phyloP scores from a whole-genome alignment of 2,329 filamentous ascomycete species.

The Neobulgaria alba region DNA sequence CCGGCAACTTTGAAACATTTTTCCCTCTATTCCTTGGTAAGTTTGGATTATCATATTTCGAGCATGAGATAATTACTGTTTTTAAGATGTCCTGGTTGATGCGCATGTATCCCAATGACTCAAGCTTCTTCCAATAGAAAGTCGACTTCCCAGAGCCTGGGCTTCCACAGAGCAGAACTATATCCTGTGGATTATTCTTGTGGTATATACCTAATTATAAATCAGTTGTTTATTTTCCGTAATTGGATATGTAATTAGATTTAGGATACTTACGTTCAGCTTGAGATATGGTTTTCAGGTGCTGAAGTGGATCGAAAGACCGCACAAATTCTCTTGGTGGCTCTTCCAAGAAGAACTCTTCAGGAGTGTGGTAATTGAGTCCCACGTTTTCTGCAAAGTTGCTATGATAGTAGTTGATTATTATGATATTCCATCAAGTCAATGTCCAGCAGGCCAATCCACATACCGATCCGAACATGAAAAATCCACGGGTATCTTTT shows the following conservation, averaged over 20 bases:
- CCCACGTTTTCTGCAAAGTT: conserved; percentile 83
- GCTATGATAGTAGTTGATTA: too few species aligned
- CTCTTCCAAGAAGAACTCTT: conserved; percentile 79
- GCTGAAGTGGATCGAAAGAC: conserved; percentile 60
- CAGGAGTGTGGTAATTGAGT: conserved; percentile 74
- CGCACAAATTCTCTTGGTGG: conserved; percentile 55
- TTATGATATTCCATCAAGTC: too few species aligned
- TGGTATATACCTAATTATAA: conserved; percentile 24
- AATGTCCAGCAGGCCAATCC: too few species aligned
- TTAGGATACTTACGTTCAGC: conserved; percentile 13
- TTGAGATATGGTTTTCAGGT: conserved; percentile 33
- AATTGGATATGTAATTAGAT: neutral
- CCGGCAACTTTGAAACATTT: conserved; percentile 66
- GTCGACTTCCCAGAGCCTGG: conserved; percentile 89
- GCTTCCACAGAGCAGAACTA: conserved; percentile 81
- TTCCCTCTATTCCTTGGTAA: conserved; percentile 35
- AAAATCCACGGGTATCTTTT: conserved; percentile 46
- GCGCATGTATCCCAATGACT: conserved; percentile 71
- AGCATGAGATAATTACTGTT: conserved; percentile 41
- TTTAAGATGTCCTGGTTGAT: conserved; percentile 90
- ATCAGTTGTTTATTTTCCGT: neutral
- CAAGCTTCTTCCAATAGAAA: conserved; percentile 71
- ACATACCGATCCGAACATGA: conserved; percentile 49
- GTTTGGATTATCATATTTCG: conserved; percentile 7
- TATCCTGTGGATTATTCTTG: conserved; percentile 58